Evolutionary conservation across 768 basidiomycete species (phyloP), one percentile per base, ranked within the genome.

Genomic region (Lentinula sp.): DNA sequence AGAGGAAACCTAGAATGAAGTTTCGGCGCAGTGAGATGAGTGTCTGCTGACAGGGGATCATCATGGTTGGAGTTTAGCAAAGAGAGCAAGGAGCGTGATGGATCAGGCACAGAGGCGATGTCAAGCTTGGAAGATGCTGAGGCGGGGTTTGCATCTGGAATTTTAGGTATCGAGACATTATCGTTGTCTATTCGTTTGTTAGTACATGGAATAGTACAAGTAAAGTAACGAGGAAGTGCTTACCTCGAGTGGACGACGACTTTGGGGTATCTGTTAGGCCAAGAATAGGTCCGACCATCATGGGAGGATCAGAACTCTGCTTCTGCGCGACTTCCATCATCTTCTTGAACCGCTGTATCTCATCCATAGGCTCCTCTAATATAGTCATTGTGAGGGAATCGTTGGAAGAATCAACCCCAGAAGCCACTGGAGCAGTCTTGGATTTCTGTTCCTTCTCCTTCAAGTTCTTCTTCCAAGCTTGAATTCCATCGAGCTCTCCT

Each of bases 381-480:
- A 64, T 35, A 13, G 57, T 36, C 42, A 35, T 48, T 52, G 65
- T 16, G 48, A 42, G 39, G 46, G 35, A 41, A 32, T 37, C 35
- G 20, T 36, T 32, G 43, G 37, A 20, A 23, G 57, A 28, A 20
- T 56, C 71, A 52, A 67, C 65, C 43, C 63, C 46, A 50, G 70
- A 62, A 6, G 68, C 66, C 45, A 70, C 66, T 35, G 61, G 65
- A 15, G 69, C 70, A 37, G 59, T 49, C 67, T 79, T 81, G 59
- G 82, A 81, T 68, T 84, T 85, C 66, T 77, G 74, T 64, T 87
- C 87, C 64, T 85, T 88, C 72, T 89, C 88, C 68, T 88, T 91
- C 77, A 91, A 79, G 51, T 84, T 88, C 70, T 87, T 90, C 79
- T 92, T 94, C 84, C 91, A 93, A 2, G 86, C 90, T 67, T 94